Evolutionary conservation across 352 stramenopile genomes (phyloP), one percentile per base, ranked within the genome.

Genomic region (Phytopythium chamaehyphon): DNA sequence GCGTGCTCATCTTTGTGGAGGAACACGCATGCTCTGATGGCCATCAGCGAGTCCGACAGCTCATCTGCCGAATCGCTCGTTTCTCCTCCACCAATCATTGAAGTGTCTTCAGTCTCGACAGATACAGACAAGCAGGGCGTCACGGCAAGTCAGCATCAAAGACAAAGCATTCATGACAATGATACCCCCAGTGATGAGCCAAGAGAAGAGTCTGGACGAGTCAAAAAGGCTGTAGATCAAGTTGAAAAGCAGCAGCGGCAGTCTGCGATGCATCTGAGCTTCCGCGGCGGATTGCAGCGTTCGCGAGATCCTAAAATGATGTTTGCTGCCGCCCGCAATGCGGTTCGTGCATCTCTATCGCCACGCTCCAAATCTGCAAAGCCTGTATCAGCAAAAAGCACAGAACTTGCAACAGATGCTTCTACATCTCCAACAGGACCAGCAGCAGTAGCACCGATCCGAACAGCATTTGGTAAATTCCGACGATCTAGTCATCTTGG

Each of bases 401-500:
- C 18, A n/a, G 35, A 21, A 11, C 4, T 15, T 23, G 8, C 51
- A 15, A 33, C 40, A 24, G 45, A 33, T 33, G 9, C 28, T 9
- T 9, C 28, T 5, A 33, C 28, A 11, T 6, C n/a, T 26, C 10
- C 51, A 16, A 33, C 35, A 24, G 45, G n/a, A 43, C 44, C 59
- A 2, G 62, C 43, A 26, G 42, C 26, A 4, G 68, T 50, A 10
- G 26, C 44, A 6, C 44, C 56, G 12, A 61, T 49, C 26, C 54
- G 62, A 12, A 73, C 59, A n/a, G 59, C 76, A 16, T 86, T 86
- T 22, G 65, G 73, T 9, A 77, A 76, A 40, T 69, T 86, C 24
- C 73, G 69, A 43, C 68, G 75, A 12, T 62, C 70, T 3, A 73
- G 61, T 35, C 40, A 26, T n/a, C 44, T 40, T 14, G 14, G 24